A percentile compares a stretch with the other conserved stretches of the same genome.
Conservation (phyloP, 2,329 filamentous ascomycete species). For the Aureobasidium sp. region DNA sequence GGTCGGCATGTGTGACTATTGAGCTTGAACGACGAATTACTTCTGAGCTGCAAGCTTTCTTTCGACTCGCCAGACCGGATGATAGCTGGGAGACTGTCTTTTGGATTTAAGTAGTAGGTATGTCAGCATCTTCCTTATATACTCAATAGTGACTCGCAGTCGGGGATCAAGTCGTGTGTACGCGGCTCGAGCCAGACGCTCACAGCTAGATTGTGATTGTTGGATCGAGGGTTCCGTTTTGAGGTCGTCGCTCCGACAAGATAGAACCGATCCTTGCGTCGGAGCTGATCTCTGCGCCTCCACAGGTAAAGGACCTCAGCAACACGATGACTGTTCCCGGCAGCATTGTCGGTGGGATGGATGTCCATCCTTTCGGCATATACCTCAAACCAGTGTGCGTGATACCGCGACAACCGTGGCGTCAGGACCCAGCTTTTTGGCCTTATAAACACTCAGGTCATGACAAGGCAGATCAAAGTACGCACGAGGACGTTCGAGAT, state of each 20-base stretch:
- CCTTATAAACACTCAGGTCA: neutral
- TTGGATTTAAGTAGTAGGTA: too few relatives aligned
- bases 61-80: neutral
- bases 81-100: too few relatives aligned
- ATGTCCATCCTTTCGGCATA: neutral
- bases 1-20: neutral
- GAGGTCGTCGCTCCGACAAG: neutral
- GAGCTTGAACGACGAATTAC: neutral
- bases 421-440: neutral
- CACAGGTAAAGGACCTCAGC: neutral
- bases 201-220: neutral
- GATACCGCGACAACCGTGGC: neutral
- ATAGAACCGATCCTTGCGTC: neutral
- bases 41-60: neutral
- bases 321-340: neutral
- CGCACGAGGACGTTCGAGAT: neutral
- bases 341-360: neutral
- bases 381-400: neutral
- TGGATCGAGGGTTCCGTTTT: neutral
- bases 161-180: neutral
- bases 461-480: neutral
- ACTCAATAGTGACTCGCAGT: neutral
- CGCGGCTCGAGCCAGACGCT: too few relatives aligned
- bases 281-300: neutral
- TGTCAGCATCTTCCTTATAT: too few relatives aligned